Evolutionary conservation across 768 basidiomycete species (phyloP), one percentile per base, ranked within the genome.

Genomic region (Coprinopsis strossmayeri): DNA sequence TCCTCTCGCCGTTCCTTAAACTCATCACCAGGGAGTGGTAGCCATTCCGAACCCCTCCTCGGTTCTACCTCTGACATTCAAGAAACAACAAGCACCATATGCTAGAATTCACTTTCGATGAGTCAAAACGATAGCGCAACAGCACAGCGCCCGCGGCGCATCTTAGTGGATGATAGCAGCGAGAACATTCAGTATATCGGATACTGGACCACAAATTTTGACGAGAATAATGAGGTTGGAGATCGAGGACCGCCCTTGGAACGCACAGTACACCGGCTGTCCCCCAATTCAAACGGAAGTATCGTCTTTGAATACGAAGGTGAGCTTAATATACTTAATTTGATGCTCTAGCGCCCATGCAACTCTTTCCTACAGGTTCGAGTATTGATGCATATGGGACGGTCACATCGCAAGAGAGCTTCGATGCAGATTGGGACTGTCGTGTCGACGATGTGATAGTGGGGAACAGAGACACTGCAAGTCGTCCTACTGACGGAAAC

Each of bases 251-350:
- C 43, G 4, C 43, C 43, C 15, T 20, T 45, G 7, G 27, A 45
- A 23, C 15, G 11, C n/a, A 28, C 43, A 3, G 15, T 45, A 5
- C 43, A 45, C 28, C 26, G 25, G 3, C 3, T 45, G 11, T 3
- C n/a, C 5, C 26, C 43, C 3, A 15, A 20, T 4, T n/a, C 28
- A 17, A 23, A 4, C n/a, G 25, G 7, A 11, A 45, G 12, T 20
- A 28, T 45, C 12, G 13, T 20, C 10, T 45, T 45, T 20, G 43
- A 45, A 23, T 45, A 45, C 18, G 43, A 45, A 45, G 43, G 43
- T 45, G 28, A 27, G 27, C 18, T 5, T 4, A 20, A 3, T 32
- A 7, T 23, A 42, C 41, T 23, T 9, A 26, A 42, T 17, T 15
- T 32, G 27, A n/a, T 13, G 15, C 17, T 28, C 15, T 17, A 32